Conservation (phyloP, 2,329 filamentous ascomycete species). For the Hypoxylon sp. region DNA sequence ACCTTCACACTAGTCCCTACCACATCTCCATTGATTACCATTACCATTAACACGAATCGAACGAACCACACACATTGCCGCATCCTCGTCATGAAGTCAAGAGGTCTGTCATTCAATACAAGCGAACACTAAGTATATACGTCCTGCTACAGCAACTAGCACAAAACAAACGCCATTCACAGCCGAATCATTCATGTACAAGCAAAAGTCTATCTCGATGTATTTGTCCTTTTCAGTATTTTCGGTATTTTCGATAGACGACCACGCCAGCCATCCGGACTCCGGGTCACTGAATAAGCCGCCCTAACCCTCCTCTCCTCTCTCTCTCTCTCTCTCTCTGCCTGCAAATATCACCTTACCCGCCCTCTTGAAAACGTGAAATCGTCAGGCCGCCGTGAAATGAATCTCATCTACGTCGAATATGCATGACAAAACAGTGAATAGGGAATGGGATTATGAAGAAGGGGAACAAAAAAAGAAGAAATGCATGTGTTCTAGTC, state of each 20-base stretch:
- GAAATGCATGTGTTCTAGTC: constrained; percentile 7
- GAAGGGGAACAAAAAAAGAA: constrained; percentile 3
- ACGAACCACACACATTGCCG: background rate
- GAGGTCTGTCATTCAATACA: constrained; percentile 7
- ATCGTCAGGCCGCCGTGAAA: constrained; percentile 12
- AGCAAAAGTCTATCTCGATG: constrained; percentile 5
- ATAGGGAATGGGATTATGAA: constrained; percentile 2
- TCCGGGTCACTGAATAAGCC: constrained; percentile 9
- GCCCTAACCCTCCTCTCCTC: constrained; percentile 2
- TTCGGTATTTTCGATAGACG: background rate
- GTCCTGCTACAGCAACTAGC: background rate
- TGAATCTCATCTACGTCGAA: constrained; percentile 3
- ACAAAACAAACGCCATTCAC: background rate
- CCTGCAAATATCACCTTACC: constrained; percentile 1
- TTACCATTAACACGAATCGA: background rate
- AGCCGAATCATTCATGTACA: constrained; percentile 10
- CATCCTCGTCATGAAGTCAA: background rate
- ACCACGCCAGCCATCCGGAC: constrained; percentile 8
- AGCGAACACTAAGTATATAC: background rate
- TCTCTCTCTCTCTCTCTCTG: constrained; percentile 8
- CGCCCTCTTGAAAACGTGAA: constrained; percentile 5
- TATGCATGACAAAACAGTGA: constrained; percentile 6
- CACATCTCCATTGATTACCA: background rate
- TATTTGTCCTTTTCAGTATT: constrained; percentile 1
- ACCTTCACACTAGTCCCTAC: background rate